Percentiles rank a stretch among this genome's conserved stretches.
These are phyloP conservation scores for Annulohypoxylon stygium DNA, from an alignment of 495 filamentous ascomycete species.

Conservation along the genomic window DNA sequence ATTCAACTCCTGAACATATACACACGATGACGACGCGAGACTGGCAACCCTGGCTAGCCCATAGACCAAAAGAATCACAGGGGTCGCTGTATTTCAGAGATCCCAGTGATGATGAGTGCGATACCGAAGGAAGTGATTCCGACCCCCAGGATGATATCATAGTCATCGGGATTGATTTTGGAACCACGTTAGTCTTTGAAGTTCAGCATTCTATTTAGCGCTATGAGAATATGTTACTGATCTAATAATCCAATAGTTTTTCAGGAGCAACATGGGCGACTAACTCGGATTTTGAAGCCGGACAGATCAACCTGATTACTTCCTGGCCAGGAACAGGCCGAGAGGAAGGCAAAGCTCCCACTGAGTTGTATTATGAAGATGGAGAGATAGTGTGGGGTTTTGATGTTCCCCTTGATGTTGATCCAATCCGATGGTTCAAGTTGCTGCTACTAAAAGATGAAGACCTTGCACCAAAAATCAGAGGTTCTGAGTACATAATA, in stretches of 20 bases:
- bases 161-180: slow-evolving; percentile 51
- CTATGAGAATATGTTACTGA: background rate
- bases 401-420: slow-evolving; percentile 30
- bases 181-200: slow-evolving; percentile 43
- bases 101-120: background rate
- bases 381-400: slow-evolving; percentile 45
- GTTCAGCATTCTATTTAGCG: too few relatives aligned
- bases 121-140: background rate
- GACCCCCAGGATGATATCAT: slow-evolving; percentile 10
- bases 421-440: slow-evolving; percentile 52
- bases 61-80: background rate
- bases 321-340: slow-evolving; percentile 40
- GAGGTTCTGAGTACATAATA: slow-evolving; percentile 6
- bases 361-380: slow-evolving; percentile 39
- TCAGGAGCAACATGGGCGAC: slow-evolving; percentile 48
- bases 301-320: slow-evolving; percentile 40
- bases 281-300: slow-evolving; percentile 24
- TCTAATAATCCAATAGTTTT: slow-evolving; percentile 29
- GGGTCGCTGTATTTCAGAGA: background rate
- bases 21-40: background rate
- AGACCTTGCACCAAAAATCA: slow-evolving; percentile 39
- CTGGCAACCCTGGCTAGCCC: background rate
- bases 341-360: slow-evolving; percentile 45
- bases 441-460: slow-evolving; percentile 44
- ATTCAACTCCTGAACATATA: background rate